Percentiles rank a stretch among this genome's conserved stretches.
Evolutionary conservation across 306 rosid species (phyloP).

Genomic region (Medicago lupulina): DNA sequence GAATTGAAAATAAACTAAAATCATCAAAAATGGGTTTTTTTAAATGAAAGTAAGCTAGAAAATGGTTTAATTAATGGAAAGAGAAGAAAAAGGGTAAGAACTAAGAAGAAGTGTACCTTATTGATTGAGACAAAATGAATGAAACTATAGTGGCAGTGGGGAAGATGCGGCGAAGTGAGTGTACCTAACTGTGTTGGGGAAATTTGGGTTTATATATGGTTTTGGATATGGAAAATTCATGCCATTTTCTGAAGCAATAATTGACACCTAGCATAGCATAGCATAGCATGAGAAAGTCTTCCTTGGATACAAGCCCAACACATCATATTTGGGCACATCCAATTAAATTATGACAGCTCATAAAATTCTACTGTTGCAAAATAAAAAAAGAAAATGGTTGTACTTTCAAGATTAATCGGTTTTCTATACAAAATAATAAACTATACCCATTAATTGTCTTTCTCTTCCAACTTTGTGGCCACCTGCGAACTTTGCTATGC

Average conservation of each 20-base stretch:
- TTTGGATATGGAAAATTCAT: neutral
- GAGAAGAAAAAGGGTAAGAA: neutral
- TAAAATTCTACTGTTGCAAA: too few relatives aligned
- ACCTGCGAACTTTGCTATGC: too few relatives aligned
- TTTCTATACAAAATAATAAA: too few relatives aligned
- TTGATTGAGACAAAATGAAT: neutral
- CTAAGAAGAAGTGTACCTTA: constrained; percentile 36
- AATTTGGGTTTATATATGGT: neutral
- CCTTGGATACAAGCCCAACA: too few relatives aligned
- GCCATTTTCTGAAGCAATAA: neutral
- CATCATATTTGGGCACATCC: too few relatives aligned
- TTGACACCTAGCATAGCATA: neutral
- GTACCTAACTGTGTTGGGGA: neutral
- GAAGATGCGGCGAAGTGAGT: constrained; percentile 43
- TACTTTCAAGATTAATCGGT: too few relatives aligned
- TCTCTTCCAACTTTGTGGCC: too few relatives aligned
- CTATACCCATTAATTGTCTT: too few relatives aligned
- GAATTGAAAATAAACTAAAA: neutral
- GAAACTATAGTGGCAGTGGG: neutral
- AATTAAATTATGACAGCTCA: too few relatives aligned
- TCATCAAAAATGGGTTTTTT: constrained; percentile 7
- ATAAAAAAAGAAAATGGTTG: too few relatives aligned
- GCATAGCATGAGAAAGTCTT: neutral
- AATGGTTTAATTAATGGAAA: neutral
- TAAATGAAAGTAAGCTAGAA: neutral